Evolutionary conservation across 345 rosid genomes (phyloP), one percentile per base, ranked within the genome.

Genomic region (Corchorus capsularis): DNA sequence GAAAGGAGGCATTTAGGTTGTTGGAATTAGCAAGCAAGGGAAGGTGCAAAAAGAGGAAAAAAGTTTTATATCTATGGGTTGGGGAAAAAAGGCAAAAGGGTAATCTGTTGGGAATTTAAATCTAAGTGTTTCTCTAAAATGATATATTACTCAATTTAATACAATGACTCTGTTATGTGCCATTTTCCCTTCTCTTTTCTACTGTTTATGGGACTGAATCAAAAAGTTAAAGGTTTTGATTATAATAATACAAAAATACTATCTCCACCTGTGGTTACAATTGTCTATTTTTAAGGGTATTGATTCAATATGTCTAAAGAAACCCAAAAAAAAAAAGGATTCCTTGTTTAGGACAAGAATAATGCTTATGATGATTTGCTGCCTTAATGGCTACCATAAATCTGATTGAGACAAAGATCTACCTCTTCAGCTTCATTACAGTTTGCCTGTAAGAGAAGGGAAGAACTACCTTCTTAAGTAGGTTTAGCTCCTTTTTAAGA

Each of bases 21-120:
- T 84, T 87, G 89, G 88, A 86, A 84, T 84, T 79, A 60, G 83
- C 92, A 91, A 93, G 98, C 98, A 90, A 93, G 90, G 76, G 90
- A 84, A 85, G 87, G 91, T 89, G 78, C 85, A 80, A 75, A 88
- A 86, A 89, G 81, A 75, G 78, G 80, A 74, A 60, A 85, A 86
- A 85, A 72, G 85, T 27, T 27, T 27, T 77, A 56, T 35, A 79
- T 61, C 47, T 27, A 49, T 32, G 16, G 10, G 14, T 54, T 64
- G 74, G 61, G 52, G 49, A 8, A n/a, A 22, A 65, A 43, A 66
- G 41, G 64, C 52, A 65, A 60, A 62, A 63, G 35, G 69, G 6
- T 67, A 6, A n/a, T 63, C 4, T 64, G 63, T 55, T 56, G 77
- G 83, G 79, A 63, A 46, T 82, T 72, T 70, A 75, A 77, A 67